Conservation (phyloP, 768 basidiomycete genomes). For the Dentipellis sp. region DNA sequence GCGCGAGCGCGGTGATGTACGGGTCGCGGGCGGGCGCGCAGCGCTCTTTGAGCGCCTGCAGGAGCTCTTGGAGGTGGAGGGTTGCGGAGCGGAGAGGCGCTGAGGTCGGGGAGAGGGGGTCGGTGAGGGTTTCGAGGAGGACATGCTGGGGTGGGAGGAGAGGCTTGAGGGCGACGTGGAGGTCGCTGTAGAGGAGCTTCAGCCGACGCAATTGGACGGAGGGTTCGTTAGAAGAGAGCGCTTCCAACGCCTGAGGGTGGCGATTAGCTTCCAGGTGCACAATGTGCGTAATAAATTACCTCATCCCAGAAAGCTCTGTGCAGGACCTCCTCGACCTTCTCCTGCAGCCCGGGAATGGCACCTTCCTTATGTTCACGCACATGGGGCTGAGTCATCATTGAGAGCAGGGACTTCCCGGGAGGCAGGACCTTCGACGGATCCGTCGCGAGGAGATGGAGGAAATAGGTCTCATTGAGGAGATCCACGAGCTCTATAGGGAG, state of each 20-base stretch:
- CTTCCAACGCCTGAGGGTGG: conserved; percentile 37
- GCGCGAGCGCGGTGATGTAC: conserved; percentile 36
- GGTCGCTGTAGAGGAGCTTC: conserved; percentile 44
- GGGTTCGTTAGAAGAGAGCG: conserved; percentile 49
- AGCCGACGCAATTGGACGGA: conserved; percentile 52
- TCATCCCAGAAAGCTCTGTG: conserved; percentile 71
- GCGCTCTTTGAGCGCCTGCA: conserved; percentile 43
- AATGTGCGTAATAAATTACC: conserved; percentile 26
- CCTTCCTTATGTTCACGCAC: conserved; percentile 9
- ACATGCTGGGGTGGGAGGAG: conserved; percentile 51
- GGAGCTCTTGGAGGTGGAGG: conserved; percentile 44
- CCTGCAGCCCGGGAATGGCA: conserved; percentile 29
- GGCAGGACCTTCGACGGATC: conserved; percentile 55
- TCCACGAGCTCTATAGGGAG: conserved; percentile 51
- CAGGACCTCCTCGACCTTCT: conserved; percentile 36
- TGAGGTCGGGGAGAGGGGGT: conserved; percentile 58
- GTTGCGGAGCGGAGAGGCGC: conserved; percentile 53
- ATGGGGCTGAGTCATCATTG: conserved; percentile 37
- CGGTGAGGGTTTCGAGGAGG: conserved; percentile 41
- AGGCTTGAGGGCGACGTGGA: conserved; percentile 38
- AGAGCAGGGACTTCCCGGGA: conserved; percentile 62
- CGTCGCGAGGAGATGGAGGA: conserved; percentile 59
- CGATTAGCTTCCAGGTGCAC: conserved; percentile 1
- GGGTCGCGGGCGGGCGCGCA: conserved; percentile 62
- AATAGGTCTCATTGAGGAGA: conserved; percentile 49